Base-by-base conservation (phyloP, 306 rosid species). In the Quillaja saponaria region DNA sequence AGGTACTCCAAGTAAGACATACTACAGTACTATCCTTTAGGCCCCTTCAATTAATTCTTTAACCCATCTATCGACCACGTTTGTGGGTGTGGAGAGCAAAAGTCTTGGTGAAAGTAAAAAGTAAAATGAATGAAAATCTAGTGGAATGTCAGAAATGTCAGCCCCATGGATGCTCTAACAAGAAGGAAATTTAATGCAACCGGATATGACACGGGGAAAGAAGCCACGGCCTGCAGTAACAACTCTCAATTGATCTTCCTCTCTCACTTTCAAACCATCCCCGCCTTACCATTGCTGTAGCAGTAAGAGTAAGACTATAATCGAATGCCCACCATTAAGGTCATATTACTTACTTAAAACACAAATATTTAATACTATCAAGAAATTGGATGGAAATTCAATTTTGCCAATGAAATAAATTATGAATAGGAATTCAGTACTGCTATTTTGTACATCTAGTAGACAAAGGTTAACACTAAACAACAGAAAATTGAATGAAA, bases 401-500 rank as follows among this genome's bases (percentile, higher is more conserved):
- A 14, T 8, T 13, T 17, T 44, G 39, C n/a, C n/a, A n/a, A n/a
- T n/a, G n/a, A n/a, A n/a, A n/a, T n/a, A n/a, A n/a, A n/a, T n/a
- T n/a, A n/a, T n/a, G n/a, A n/a, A n/a, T n/a, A n/a, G n/a, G 74
- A 55, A 59, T 68, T 66, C 47, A 76, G 66, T 64, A 78, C 77
- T 71, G 58, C 73, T 58, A 72, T 76, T 84, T 64, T 90, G 95
- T 81, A 90, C 90, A 87, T 41, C 69, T 54, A 76, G 69, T 40
- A 69, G 77, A 68, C 41, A 31, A 50, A 68, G 71, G 54, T 57
- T 10, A 31, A 74, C 69, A 77, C 47, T 49, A 35, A 55, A 34
- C 56, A 38, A 58, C 57, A 37, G 55, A 59, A 13, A n/a, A 35
- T 44, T 21, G 51, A 72, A 31, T 40, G 31, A 56, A 80, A 66